These are phyloP conservation scores for Trypanosoma theileri DNA, from an alignment of 208 protist species.

Conservation along the genomic window DNA sequence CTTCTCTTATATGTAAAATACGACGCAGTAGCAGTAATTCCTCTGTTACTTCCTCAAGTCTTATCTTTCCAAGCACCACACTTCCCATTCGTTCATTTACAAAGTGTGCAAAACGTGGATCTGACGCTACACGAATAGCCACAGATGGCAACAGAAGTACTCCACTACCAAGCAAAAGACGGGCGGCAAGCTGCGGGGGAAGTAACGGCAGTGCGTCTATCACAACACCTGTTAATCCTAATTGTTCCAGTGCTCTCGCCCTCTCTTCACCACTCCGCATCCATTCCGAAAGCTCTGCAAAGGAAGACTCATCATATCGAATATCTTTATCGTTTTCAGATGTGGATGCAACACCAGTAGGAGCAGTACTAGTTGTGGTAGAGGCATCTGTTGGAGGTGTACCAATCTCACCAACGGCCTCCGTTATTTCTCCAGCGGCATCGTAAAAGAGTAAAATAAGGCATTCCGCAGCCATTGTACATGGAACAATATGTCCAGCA, in stretches of 20 bases:
- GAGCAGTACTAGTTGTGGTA: neutral
- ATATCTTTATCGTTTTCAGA: neutral
- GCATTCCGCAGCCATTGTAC: slow-evolving; percentile 33
- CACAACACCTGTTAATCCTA: slow-evolving; percentile 39
- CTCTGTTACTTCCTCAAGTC: slow-evolving; percentile 28
- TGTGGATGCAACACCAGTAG: too few relatives aligned
- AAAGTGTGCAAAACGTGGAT: slow-evolving; percentile 34
- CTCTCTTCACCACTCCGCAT: slow-evolving; percentile 44
- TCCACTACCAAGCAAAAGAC: slow-evolving; percentile 43
- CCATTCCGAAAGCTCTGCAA: slow-evolving; percentile 52
- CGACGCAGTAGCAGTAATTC: slow-evolving; percentile 43
- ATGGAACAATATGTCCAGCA: slow-evolving; percentile 35
- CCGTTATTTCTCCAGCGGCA: slow-evolving; percentile 25
- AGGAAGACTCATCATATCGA: slow-evolving; percentile 36
- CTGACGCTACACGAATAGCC: slow-evolving; percentile 28
- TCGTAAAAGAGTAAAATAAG: slow-evolving; percentile 35
- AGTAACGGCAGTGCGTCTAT: slow-evolving; percentile 33
- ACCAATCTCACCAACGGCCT: slow-evolving; percentile 45
- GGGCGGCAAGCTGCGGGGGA: slow-evolving; percentile 15
- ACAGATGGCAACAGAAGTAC: slow-evolving; percentile 22
- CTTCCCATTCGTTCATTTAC: slow-evolving; percentile 27
- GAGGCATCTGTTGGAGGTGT: slow-evolving; percentile 33
- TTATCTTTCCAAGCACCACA: slow-evolving; percentile 37
- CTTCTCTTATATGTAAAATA: slow-evolving; percentile 31
- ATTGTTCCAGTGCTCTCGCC: slow-evolving; percentile 37